These are phyloP conservation scores for Croton setiger DNA, from an alignment of 441 rosid genomes.

Conservation along the genomic window DNA sequence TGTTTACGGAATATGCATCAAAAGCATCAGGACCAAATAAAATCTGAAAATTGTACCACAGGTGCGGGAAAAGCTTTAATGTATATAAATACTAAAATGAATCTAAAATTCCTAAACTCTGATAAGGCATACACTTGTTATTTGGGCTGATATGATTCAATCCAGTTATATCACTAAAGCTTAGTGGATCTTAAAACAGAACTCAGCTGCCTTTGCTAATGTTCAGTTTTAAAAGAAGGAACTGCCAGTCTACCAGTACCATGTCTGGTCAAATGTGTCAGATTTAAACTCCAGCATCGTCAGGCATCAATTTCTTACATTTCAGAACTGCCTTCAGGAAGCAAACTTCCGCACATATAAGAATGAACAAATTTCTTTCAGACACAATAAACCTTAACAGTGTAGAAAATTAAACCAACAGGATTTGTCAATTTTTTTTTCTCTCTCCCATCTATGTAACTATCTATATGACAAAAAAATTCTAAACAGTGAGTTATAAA, in stretches of 20 bases:
- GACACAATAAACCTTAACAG: neutral
- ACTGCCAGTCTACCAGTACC: neutral
- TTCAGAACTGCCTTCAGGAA: neutral
- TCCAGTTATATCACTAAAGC: neutral
- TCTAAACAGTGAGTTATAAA: neutral
- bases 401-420: neutral
- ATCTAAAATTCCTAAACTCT: neutral
- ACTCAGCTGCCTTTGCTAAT: neutral
- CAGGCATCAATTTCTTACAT: neutral
- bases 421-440: neutral
- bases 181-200: neutral
- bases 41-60: neutral
- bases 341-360: neutral
- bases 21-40: slow-evolving; percentile 1
- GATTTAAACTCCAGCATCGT: neutral
- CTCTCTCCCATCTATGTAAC: neutral
- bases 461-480: neutral
- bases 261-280: neutral
- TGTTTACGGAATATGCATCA: neutral
- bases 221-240: neutral
- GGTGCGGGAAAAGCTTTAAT: neutral
- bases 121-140: neutral
- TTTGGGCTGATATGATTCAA: neutral
- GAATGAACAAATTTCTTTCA: neutral
- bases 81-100: neutral